Evolutionary conservation across 2,329 filamentous ascomycete genomes (phyloP).

Genomic region (Aspergillus fischeri): DNA sequence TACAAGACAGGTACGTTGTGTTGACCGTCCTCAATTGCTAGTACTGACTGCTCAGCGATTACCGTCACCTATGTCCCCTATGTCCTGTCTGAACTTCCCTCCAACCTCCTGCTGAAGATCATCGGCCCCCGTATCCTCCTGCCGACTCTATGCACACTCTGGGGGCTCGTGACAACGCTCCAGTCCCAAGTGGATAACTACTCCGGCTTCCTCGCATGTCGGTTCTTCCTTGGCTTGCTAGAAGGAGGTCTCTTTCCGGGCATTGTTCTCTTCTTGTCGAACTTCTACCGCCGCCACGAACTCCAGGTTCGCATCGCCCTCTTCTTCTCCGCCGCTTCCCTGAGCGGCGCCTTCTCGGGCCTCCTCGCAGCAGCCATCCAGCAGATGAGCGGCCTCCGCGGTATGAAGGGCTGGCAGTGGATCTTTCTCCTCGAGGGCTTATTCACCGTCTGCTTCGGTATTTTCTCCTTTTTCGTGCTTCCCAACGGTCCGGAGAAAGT

Average conservation of each 20-base stretch:
- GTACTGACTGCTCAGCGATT: slow-evolving; percentile 5
- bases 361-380: slow-evolving; percentile 48
- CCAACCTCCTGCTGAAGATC: slow-evolving; percentile 13
- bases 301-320: slow-evolving; percentile 25
- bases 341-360: slow-evolving; percentile 44
- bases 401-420: slow-evolving; percentile 32
- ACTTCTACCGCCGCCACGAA: slow-evolving; percentile 28
- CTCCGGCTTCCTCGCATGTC: slow-evolving; percentile 42
- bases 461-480: slow-evolving; percentile 53
- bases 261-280: slow-evolving; percentile 16
- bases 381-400: slow-evolving; percentile 38
- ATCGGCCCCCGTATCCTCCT: slow-evolving; percentile 28
- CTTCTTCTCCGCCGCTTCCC: slow-evolving; percentile 25
- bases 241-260: slow-evolving; percentile 58
- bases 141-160: slow-evolving; percentile 31
- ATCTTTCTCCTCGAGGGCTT: slow-evolving; percentile 44
- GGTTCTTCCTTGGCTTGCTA: slow-evolving; percentile 57
- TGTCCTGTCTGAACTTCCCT: slow-evolving; percentile 13
- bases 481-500: slow-evolving; percentile 62
- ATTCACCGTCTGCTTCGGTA: slow-evolving; percentile 33
- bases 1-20: slow-evolving; percentile 7
- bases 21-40: not conserved
- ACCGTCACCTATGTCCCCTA: slow-evolving; percentile 16
- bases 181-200: slow-evolving; percentile 12
- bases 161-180: slow-evolving; percentile 41